Percentiles rank a stretch among this genome's conserved stretches.
phyloP scores from a whole-genome alignment of 345 rosid genomes.

The Geranium brycei region DNA sequence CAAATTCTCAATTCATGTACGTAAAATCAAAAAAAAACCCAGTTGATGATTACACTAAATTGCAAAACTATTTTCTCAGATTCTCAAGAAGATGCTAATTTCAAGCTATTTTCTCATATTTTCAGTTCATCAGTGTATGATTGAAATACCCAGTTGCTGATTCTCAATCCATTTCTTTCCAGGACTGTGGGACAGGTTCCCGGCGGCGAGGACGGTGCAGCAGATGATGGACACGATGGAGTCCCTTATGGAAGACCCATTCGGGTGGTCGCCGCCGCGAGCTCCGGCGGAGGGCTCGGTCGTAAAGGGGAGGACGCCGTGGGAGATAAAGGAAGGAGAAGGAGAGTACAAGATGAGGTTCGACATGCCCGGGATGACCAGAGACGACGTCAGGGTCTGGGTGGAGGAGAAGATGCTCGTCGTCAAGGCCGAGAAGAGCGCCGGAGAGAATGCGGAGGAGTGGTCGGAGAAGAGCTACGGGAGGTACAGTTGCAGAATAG shows the following conservation, averaged over 20 bases:
- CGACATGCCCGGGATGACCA: slow-evolving; percentile 64
- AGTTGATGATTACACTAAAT: too few species aligned
- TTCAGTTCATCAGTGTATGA: too few species aligned
- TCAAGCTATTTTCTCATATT: too few species aligned
- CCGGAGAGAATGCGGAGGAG: slow-evolving; percentile 14
- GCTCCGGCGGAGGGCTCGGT: slow-evolving; percentile 8
- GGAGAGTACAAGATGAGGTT: slow-evolving; percentile 49
- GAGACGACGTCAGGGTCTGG: slow-evolving; percentile 49
- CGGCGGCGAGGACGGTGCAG: slow-evolving; percentile 47
- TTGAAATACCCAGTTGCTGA: too few species aligned
- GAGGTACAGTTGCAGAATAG: slow-evolving; percentile 39
- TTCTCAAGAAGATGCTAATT: too few species aligned
- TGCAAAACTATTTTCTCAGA: too few species aligned
- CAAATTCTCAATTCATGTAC: too few species aligned
- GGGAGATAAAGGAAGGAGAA: slow-evolving; percentile 51
- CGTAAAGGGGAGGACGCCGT: slow-evolving; percentile 45
- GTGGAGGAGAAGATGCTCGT: slow-evolving; percentile 50
- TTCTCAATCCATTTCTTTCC: neutral
- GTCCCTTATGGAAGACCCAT: slow-evolving; percentile 37
- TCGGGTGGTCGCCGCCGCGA: slow-evolving; percentile 19
- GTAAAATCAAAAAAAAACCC: too few species aligned
- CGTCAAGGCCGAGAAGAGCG: slow-evolving; percentile 27
- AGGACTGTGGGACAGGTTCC: slow-evolving; percentile 39
- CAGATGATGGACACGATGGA: slow-evolving; percentile 71
- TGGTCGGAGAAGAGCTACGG: slow-evolving; percentile 55